Evolutionary conservation across 2,329 filamentous ascomycete species (phyloP).

Genomic region (Metarhizium anisopliae): DNA sequence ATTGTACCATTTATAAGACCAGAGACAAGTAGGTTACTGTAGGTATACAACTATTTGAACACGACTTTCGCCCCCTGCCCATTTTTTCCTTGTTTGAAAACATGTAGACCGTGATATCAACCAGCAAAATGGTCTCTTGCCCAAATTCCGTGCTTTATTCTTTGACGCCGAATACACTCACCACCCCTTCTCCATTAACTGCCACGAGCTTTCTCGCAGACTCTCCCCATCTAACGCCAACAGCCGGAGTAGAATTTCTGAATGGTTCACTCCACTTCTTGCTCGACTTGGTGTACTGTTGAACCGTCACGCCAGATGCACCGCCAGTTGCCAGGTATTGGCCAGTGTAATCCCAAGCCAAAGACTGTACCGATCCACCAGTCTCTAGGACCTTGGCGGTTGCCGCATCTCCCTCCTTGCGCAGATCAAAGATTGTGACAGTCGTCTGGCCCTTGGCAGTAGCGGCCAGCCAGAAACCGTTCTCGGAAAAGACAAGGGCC

Average conservation of each 20-base stretch:
- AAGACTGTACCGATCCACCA: constrained; percentile 64
- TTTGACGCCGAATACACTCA: constrained; percentile 59
- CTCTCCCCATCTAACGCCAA: constrained; percentile 68
- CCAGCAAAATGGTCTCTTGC: not conserved
- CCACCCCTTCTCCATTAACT: constrained; percentile 63
- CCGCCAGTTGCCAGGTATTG: constrained; percentile 84
- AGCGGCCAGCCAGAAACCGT: constrained; percentile 91
- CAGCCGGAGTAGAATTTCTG: constrained; percentile 63
- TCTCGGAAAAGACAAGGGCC: constrained; percentile 82
- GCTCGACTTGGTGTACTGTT: constrained; percentile 77
- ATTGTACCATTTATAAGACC: not conserved
- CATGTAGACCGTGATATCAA: not conserved
- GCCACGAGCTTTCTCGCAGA: constrained; percentile 66
- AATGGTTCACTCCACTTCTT: constrained; percentile 89
- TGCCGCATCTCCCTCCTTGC: constrained; percentile 78
- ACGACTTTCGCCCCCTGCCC: not conserved
- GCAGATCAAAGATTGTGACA: constrained; percentile 83
- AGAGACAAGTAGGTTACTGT: not conserved
- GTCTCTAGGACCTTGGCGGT: constrained; percentile 79
- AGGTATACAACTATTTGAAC: constrained; percentile 1
- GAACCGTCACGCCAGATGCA: constrained; percentile 71
- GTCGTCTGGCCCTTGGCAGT: constrained; percentile 67
- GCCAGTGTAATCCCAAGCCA: constrained; percentile 90
- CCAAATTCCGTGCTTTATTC: constrained; percentile 22
- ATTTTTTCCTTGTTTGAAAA: not conserved